phyloP scores from a whole-genome alignment of 1,284 basidiomycete species.

The Sporisorium reilianum region DNA sequence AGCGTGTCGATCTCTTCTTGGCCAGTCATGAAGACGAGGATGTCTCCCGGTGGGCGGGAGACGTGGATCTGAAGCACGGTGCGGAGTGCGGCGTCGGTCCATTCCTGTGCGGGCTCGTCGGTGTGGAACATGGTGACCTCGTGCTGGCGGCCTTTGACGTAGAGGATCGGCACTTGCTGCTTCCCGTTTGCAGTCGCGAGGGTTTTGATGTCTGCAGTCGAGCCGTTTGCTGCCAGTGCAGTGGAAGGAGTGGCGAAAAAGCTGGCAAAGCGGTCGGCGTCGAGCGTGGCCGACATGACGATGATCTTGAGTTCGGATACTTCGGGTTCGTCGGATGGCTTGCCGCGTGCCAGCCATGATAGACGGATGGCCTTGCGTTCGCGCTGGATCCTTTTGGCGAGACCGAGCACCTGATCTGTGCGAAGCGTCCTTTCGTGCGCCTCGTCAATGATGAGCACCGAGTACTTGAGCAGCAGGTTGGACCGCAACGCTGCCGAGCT shows the following conservation, averaged over 20 bases:
- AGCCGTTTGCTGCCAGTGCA: slow-evolving; percentile 19
- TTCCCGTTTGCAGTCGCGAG: slow-evolving; percentile 19
- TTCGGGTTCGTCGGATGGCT: slow-evolving; percentile 65
- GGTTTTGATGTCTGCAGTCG: not conserved
- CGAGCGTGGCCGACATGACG: slow-evolving; percentile 96
- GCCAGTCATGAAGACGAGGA: slow-evolving; percentile 94
- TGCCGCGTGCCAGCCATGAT: slow-evolving; percentile 51
- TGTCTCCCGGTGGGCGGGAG: slow-evolving; percentile 83
- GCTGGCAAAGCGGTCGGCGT: slow-evolving; percentile 89
- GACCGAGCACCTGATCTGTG: slow-evolving; percentile 93
- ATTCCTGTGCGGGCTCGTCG: slow-evolving; percentile 81
- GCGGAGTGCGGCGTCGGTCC: slow-evolving; percentile 86
- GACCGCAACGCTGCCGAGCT: slow-evolving; percentile 21
- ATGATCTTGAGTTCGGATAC: slow-evolving; percentile 80
- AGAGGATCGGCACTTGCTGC: slow-evolving; percentile 79
- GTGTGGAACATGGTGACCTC: slow-evolving; percentile 79
- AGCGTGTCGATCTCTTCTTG: slow-evolving; percentile 97
- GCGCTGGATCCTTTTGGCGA: slow-evolving; percentile 76
- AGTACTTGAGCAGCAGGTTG: slow-evolving; percentile 81
- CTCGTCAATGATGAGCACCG: slow-evolving; percentile 92
- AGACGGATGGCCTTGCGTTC: slow-evolving; percentile 72
- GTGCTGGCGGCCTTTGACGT: slow-evolving; percentile 92
- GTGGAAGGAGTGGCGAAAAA: slow-evolving; percentile 77
- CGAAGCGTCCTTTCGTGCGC: slow-evolving; percentile 95
- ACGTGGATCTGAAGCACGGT: slow-evolving; percentile 92